Evolutionary conservation across 176 grass and related monocot genomes (phyloP).

Genomic region (Oryza glaberrima): DNA sequence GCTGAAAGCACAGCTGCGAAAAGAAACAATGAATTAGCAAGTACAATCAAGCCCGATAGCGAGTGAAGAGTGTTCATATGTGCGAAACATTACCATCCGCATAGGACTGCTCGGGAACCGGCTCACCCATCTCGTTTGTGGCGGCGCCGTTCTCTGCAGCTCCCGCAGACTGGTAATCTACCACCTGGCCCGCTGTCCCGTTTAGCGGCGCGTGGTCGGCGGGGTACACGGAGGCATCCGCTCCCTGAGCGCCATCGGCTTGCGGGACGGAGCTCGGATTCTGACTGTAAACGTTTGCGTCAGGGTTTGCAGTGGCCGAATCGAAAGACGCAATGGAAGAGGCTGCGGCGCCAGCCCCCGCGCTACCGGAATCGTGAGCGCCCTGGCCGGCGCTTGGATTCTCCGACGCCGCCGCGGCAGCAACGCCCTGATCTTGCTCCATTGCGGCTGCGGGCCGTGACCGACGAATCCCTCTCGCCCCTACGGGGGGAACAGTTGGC

Average conservation of each 20-base stretch:
- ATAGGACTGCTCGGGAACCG: slow-evolving; percentile 57
- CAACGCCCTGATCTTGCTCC: slow-evolving; percentile 55
- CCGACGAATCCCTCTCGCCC: not conserved
- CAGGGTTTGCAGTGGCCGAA: slow-evolving; percentile 27
- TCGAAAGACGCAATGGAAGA: slow-evolving; percentile 22
- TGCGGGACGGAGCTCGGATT: slow-evolving; percentile 16
- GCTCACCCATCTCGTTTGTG: slow-evolving; percentile 42
- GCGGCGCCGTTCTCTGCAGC: slow-evolving; percentile 61
- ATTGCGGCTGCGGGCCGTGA: slow-evolving; percentile 34
- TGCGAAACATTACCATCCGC: slow-evolving; percentile 63
- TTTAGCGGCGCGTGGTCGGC: slow-evolving; percentile 58
- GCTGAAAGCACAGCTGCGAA: slow-evolving; percentile 70
- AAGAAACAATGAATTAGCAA: not conserved
- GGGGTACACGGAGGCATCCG: slow-evolving; percentile 38
- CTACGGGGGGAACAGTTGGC: not conserved
- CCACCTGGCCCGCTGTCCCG: slow-evolving; percentile 49
- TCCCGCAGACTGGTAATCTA: slow-evolving; percentile 60
- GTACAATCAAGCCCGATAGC: slow-evolving; percentile 13
- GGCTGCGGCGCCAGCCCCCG: slow-evolving; percentile 30
- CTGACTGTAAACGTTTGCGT: slow-evolving; percentile 35
- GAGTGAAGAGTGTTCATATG: not conserved
- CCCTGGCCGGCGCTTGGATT: slow-evolving; percentile 1
- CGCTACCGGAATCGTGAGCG: slow-evolving; percentile 1
- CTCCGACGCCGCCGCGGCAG: slow-evolving; percentile 18
- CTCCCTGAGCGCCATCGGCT: slow-evolving; percentile 21